phyloP scores from a whole-genome alignment of 495 filamentous ascomycete species.

The Aspergillus wentii region DNA sequence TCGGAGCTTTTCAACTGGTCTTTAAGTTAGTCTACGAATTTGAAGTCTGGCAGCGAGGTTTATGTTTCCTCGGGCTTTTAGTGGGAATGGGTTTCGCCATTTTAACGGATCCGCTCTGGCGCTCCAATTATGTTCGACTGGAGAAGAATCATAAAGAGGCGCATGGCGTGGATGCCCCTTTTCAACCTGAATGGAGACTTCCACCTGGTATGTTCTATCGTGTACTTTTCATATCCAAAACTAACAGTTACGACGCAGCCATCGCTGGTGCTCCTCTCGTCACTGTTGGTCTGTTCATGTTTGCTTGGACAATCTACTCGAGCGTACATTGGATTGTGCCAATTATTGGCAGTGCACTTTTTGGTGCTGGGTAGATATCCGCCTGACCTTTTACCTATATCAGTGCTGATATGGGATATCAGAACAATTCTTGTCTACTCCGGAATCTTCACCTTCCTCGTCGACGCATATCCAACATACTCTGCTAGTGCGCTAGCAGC shows the following conservation, averaged over 20 bases:
- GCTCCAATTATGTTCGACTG: slow-evolving; percentile 58
- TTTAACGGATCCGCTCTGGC: slow-evolving; percentile 72
- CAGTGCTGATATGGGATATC: slow-evolving; percentile 1
- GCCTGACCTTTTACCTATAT: slow-evolving; percentile 8
- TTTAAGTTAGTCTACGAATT: slow-evolving; percentile 68
- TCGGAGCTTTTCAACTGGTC: slow-evolving; percentile 77
- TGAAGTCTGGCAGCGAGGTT: slow-evolving; percentile 66
- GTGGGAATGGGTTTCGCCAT: slow-evolving; percentile 72
- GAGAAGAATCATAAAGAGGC: slow-evolving; percentile 50
- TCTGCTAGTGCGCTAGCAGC: slow-evolving; percentile 84
- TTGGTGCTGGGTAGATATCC: slow-evolving; percentile 63
- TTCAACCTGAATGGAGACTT: slow-evolving; percentile 82
- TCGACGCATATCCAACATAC: slow-evolving; percentile 85
- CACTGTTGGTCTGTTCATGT: slow-evolving; percentile 76
- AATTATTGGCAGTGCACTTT: slow-evolving; percentile 75
- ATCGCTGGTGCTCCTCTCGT: slow-evolving; percentile 70
- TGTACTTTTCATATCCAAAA: too few relatives aligned
- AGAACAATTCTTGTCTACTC: slow-evolving; percentile 76
- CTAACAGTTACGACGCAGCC: slow-evolving; percentile 32
- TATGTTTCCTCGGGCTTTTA: slow-evolving; percentile 78
- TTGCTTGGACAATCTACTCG: slow-evolving; percentile 65
- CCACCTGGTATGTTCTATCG: slow-evolving; percentile 44
- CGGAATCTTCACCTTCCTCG: slow-evolving; percentile 90
- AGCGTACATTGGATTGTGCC: slow-evolving; percentile 71
- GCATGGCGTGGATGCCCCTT: slow-evolving; percentile 51